Evolutionary conservation across 106 monocot genomes (phyloP).

Genomic region (Allium sativum): DNA sequence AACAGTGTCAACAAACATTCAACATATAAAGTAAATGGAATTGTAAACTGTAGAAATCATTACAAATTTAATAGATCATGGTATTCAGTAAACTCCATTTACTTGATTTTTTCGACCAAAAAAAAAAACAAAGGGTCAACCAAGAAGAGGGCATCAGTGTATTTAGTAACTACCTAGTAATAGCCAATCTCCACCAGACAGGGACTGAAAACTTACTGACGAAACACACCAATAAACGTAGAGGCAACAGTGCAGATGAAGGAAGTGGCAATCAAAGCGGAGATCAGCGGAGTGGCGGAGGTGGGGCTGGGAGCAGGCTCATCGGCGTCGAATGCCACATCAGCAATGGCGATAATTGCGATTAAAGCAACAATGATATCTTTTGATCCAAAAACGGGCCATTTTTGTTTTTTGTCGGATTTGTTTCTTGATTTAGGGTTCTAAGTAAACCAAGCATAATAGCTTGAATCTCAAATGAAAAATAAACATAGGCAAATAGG

Average conservation of each 20-base stretch:
- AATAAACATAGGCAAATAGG: too few species aligned
- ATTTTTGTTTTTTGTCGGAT: background rate
- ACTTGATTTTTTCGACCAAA: too few species aligned
- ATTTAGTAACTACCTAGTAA: too few species aligned
- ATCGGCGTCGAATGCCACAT: background rate
- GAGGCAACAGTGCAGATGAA: background rate
- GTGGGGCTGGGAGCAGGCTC: constrained; percentile 3
- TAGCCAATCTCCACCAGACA: background rate
- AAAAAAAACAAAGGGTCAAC: too few species aligned
- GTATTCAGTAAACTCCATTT: too few species aligned
- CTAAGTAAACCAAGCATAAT: too few species aligned
- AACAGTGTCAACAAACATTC: too few species aligned
- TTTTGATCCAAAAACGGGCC: background rate
- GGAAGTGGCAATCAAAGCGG: background rate
- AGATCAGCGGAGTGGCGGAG: background rate
- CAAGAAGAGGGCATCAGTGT: too few species aligned
- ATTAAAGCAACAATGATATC: background rate
- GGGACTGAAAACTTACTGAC: background rate
- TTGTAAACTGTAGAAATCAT: too few species aligned
- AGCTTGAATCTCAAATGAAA: too few species aligned
- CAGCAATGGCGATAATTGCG: background rate
- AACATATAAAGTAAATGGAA: too few species aligned
- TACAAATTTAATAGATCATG: too few species aligned
- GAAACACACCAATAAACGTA: background rate
- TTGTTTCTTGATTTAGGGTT: background rate